Conservation (phyloP, 768 basidiomycete species). For the Dacryopinax spathularia region DNA sequence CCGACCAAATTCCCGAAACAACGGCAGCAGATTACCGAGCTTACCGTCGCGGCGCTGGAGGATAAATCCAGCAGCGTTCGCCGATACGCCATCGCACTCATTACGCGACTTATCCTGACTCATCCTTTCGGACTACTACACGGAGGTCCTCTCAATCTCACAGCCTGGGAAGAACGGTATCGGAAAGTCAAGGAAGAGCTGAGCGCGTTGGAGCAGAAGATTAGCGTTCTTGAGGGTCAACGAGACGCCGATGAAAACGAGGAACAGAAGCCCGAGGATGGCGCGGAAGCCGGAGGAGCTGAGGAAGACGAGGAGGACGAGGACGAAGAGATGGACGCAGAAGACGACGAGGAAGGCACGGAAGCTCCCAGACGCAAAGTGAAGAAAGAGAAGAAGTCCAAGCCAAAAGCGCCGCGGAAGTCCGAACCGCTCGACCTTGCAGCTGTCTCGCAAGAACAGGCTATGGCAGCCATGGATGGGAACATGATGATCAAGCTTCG, state of each 20-base stretch:
- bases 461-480: slow-evolving; percentile 51
- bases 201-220: slow-evolving; percentile 47
- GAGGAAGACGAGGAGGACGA: slow-evolving; percentile 24
- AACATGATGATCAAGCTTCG: slow-evolving; percentile 51
- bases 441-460: slow-evolving; percentile 54
- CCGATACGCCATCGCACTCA: slow-evolving; percentile 61
- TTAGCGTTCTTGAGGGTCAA: slow-evolving; percentile 21
- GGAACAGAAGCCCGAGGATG: slow-evolving; percentile 12
- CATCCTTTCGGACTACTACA: slow-evolving; percentile 80
- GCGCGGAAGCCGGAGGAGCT: slow-evolving; percentile 25
- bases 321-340: slow-evolving; percentile 27
- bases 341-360: slow-evolving; percentile 28
- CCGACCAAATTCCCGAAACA: slow-evolving; percentile 75
- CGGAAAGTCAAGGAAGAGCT: slow-evolving; percentile 46
- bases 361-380: slow-evolving; percentile 4
- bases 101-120: slow-evolving; percentile 62
- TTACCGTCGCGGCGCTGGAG: slow-evolving; percentile 66
- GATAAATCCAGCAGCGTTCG: slow-evolving; percentile 87
- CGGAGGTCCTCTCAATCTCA: slow-evolving; percentile 61
- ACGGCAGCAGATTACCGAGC: slow-evolving; percentile 55
- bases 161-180: slow-evolving; percentile 64
- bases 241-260: slow-evolving; percentile 19
- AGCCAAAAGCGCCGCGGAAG: slow-evolving; percentile 43
- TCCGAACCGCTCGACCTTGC: slow-evolving; percentile 54
- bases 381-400: slow-evolving; percentile 18